A percentile compares a stretch with the other conserved stretches of the same genome.
phyloP scores from a whole-genome alignment of 495 filamentous ascomycete genomes.

The Cudoniella acicularis region DNA sequence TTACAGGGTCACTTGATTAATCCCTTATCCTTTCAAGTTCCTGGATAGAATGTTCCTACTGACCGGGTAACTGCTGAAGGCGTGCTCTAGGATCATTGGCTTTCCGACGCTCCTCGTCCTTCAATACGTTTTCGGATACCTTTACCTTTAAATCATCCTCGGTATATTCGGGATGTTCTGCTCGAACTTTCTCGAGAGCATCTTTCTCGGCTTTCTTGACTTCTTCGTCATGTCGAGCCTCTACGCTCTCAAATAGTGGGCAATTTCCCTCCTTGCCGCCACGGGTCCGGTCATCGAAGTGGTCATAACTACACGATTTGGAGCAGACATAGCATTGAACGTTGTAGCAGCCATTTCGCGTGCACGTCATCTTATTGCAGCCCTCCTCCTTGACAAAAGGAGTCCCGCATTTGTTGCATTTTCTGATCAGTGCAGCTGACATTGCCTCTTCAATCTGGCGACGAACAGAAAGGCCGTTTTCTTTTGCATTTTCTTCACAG shows the following conservation, averaged over 20 bases:
- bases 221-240: conserved; percentile 60
- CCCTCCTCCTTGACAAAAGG: conserved; percentile 72
- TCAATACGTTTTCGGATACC: conserved; percentile 52
- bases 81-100: conserved; percentile 14
- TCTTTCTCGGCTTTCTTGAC: conserved; percentile 60
- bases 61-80: not conserved
- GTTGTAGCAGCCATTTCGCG: conserved; percentile 46
- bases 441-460: conserved; percentile 79
- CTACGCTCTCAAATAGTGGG: conserved; percentile 60
- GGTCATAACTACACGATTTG: conserved; percentile 49
- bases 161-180: conserved; percentile 57
- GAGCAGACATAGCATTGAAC: conserved; percentile 73
- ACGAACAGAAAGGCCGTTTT: conserved; percentile 54
- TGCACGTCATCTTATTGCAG: conserved; percentile 82
- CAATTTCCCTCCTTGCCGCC: conserved; percentile 52
- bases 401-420: conserved; percentile 62
- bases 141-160: conserved; percentile 55
- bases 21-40: not conserved
- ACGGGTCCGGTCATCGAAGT: conserved; percentile 45
- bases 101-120: conserved; percentile 29
- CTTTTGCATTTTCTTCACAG: conserved; percentile 65
- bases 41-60: not conserved
- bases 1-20: not conserved
- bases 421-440: conserved; percentile 71
- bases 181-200: conserved; percentile 51